Evolutionary conservation across 768 basidiomycete genomes (phyloP), one percentile per base, ranked within the genome.

Genomic region (Phylloporus scabripes): DNA sequence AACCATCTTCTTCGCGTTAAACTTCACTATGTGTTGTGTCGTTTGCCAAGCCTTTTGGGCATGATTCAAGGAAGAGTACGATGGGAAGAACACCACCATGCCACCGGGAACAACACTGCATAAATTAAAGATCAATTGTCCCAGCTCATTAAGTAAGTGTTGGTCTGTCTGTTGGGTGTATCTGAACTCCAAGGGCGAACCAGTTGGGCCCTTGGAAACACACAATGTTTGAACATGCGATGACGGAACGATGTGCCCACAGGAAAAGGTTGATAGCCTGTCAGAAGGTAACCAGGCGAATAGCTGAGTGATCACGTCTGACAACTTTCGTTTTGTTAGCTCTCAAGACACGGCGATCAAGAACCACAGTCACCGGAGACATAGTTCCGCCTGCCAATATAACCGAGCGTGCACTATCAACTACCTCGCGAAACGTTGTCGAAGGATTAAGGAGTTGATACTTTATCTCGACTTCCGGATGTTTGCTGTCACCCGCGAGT

Each of bases 381-480:
- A 99, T 97, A 0, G 95, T 99, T 5, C 95, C 95, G 8, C 95
- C 95, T 7, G 96, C 95, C 33, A 99, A 73, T 24, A 98, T 70
- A n/a, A 98, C 83, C 3, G 87, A 78, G 32, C 91, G 73, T 1
- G 93, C 91, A 21, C 76, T 73, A 17, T 92, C 82, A 1, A 91
- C 80, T 6, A 97, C 78, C n/a, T 91, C 87, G 47, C 76, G 72
- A 61, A 98, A 98, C 49, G 83, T 76, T 6, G 89, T 86, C 1
- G 90, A 80, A 1, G 96, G 94, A 60, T 98, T 97, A 20, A 99
- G 77, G 17, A 92, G 81, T 53, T 96, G 88, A 59, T 96, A 99
- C 60, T 87, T 92, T 45, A 97, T 70, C 50, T 85, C 82, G 5
- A 88, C 72, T 14, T 50, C 51, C 69, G 70, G 28, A 72, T 69